Conservation (phyloP, 768 basidiomycete genomes). For the Hortiboletus flavorubellus region DNA sequence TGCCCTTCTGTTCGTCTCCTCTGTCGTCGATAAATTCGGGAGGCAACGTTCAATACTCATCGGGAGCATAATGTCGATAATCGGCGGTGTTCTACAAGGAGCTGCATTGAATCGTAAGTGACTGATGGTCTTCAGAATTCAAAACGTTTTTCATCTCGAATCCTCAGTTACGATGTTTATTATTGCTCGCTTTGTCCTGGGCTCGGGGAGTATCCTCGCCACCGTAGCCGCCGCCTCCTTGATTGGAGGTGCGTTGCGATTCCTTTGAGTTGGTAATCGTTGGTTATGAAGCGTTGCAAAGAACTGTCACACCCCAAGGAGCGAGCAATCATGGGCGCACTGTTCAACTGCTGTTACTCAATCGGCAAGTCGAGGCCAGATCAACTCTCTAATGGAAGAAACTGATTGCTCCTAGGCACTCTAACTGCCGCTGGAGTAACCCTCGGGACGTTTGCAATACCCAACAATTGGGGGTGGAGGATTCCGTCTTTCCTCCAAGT, state of each 20-base stretch:
- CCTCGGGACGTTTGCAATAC: conserved; percentile 60
- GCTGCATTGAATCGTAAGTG: conserved; percentile 9
- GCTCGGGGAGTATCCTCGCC: background rate
- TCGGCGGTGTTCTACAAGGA: background rate
- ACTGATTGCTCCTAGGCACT: conserved; percentile 9
- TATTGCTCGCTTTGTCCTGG: conserved; percentile 4
- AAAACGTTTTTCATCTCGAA: background rate
- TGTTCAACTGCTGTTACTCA: conserved; percentile 1
- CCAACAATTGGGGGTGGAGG: conserved; percentile 63
- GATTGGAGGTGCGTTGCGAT: background rate
- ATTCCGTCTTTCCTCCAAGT: conserved; percentile 60
- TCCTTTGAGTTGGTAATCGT: background rate
- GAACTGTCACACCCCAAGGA: conserved; percentile 14
- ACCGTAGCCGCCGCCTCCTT: conserved; percentile 2
- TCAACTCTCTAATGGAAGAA: accelerated
- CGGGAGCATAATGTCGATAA: conserved; percentile 2
- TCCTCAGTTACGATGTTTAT: conserved; percentile 2
- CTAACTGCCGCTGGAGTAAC: conserved; percentile 49
- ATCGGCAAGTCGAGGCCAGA: conserved; percentile 5
- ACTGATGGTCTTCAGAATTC: background rate
- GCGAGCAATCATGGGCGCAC: background rate
- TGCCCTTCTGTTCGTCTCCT: conserved; percentile 40
- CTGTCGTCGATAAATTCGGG: conserved; percentile 3
- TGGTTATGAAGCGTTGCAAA: background rate
- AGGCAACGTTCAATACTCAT: conserved; percentile 11